Base-by-base conservation (phyloP, 2,329 filamentous ascomycete species). In the Penicillium olsonii region DNA sequence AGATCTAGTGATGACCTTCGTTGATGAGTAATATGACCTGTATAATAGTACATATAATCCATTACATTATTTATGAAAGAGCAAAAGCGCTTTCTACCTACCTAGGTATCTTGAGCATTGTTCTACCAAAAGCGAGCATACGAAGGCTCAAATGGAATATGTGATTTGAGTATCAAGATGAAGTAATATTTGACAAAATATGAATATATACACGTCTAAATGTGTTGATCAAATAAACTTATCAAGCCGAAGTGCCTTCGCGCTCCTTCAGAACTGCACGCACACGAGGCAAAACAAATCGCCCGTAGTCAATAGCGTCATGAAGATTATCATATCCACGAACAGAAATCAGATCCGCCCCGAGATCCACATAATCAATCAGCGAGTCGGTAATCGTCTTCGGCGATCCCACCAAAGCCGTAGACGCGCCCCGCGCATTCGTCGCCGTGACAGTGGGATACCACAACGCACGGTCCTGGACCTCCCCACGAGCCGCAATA, bases 371-470 rank as follows among this genome's bases (percentile, higher is more conserved):
- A 55, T 84, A 84, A 59, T 83, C 80, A 2, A 84, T 57, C 20
- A 83, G 73, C 6, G 79, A 80, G 31, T 82, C 78, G 2, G 72
- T 66, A 12, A 84, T 67, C 0, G 79, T 83, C 62, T 81, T 68
- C 19, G 69, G 70, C 2, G 78, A 80, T 3, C 81, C 81, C 0
- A 84, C 81, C 29, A 84, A 66, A 0, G 81, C 81, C 1, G 81
- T 84, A 0, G 80, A 82, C 0, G 82, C 82, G 1, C 82, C 82
- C 1, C 79, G 72, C 1, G 82, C 82, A 60, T 81, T 81, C 1
- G 82, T 84, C 2, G 81, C 81, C 2, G 80, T 83, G 4, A 84
- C 82, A 0, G 82, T 84, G 0, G 81, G 80, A 63, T 84, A 84
- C 81, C 82, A 84, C n/a, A 84, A 66, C 1, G 79, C 81, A 15